These are phyloP conservation scores for Myriosclerotinia curreyana DNA, from an alignment of 2,329 filamentous ascomycete species.

Conservation along the genomic window DNA sequence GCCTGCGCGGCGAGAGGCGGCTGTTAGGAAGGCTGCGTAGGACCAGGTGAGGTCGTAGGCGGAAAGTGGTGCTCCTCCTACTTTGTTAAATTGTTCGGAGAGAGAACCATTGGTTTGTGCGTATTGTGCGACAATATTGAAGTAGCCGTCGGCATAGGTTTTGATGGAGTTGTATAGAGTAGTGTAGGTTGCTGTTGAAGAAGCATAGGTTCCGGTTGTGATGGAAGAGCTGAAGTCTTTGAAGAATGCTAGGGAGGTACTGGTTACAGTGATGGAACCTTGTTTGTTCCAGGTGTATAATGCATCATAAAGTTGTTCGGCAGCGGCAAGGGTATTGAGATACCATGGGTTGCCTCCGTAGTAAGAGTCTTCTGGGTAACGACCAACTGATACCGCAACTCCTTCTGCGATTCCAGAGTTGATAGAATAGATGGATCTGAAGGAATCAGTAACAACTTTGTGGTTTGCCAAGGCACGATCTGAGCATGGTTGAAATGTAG, in stretches of 20 bases:
- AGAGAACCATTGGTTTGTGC: slow-evolving; percentile 60
- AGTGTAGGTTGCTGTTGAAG: slow-evolving; percentile 57
- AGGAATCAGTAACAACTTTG: slow-evolving; percentile 72
- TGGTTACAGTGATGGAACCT: slow-evolving; percentile 62
- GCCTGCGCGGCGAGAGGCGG: slow-evolving; percentile 54
- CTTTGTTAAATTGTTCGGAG: slow-evolving; percentile 63
- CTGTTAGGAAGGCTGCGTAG: slow-evolving; percentile 66
- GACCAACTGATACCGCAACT: slow-evolving; percentile 58
- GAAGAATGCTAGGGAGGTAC: slow-evolving; percentile 69
- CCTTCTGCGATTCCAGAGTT: slow-evolving; percentile 63
- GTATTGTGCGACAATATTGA: slow-evolving; percentile 49
- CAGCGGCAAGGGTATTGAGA: slow-evolving; percentile 70
- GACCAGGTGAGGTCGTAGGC: slow-evolving; percentile 71
- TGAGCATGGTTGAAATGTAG: slow-evolving; percentile 68
- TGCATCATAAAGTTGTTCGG: slow-evolving; percentile 76
- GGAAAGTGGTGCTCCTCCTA: slow-evolving; percentile 54
- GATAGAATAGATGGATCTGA: slow-evolving; percentile 66
- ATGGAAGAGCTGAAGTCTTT: slow-evolving; percentile 57
- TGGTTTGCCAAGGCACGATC: slow-evolving; percentile 65
- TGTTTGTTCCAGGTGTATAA: slow-evolving; percentile 65
- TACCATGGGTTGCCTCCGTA: slow-evolving; percentile 82
- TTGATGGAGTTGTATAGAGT: slow-evolving; percentile 61
- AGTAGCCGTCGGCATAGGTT: slow-evolving; percentile 59
- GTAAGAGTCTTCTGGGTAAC: slow-evolving; percentile 72
- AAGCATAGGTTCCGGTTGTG: slow-evolving; percentile 60